Percentiles rank a stretch among this genome's conserved stretches.
Conservation (phyloP, 306 rosid species). For the Cucurbita moschata region DNA sequence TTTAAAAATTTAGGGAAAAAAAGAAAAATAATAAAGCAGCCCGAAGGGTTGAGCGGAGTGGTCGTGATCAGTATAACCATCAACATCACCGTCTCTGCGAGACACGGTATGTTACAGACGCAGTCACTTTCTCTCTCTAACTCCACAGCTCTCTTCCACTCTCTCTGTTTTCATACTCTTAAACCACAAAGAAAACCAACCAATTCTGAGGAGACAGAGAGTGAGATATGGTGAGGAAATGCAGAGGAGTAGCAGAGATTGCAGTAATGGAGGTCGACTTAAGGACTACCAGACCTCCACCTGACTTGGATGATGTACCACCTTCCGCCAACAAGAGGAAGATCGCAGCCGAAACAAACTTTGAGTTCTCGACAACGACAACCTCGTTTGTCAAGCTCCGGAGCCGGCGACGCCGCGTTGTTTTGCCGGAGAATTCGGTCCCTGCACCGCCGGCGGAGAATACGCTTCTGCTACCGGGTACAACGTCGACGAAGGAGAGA, state of each 20-base stretch:
- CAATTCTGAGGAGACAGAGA: conserved; percentile 1
- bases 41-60: too few relatives aligned
- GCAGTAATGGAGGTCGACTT: conserved; percentile 48
- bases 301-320: conserved; percentile 30
- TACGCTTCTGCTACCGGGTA: background rate
- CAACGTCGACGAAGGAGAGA: too few relatives aligned
- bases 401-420: conserved; percentile 4
- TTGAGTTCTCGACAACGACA: conserved; percentile 19
- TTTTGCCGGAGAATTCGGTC: background rate
- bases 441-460: background rate
- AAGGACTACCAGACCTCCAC: conserved; percentile 30
- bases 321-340: conserved; percentile 24
- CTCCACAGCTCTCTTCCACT: background rate
- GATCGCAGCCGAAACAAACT: conserved; percentile 10
- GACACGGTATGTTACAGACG: background rate
- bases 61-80: too few relatives aligned
- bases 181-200: conserved; percentile 6
- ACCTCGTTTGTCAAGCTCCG: conserved; percentile 21
- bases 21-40: too few relatives aligned
- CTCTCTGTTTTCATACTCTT: conserved; percentile 17
- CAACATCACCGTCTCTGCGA: too few relatives aligned
- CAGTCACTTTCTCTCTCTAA: background rate
- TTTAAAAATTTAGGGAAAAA: too few relatives aligned
- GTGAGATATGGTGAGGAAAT: conserved; percentile 19
- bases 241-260: conserved; percentile 17